A percentile compares a stretch with the other conserved stretches of the same genome.
Evolutionary conservation across 202 grass and related monocot genomes (phyloP).

Genomic region (Brachypodium distachyon): DNA sequence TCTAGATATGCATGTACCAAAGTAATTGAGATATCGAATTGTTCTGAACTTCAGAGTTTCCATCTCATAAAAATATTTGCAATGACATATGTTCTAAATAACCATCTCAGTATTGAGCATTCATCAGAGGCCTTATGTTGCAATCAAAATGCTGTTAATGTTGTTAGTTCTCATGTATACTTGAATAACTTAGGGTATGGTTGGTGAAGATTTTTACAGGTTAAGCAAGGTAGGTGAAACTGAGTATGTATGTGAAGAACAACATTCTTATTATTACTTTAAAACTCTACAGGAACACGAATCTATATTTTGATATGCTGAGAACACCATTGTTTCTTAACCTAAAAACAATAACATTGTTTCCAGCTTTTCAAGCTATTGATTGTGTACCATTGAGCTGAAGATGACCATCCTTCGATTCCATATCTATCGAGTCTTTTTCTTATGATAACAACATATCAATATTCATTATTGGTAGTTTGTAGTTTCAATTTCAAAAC

Average conservation of each 20-base stretch:
- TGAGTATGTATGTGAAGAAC: not conserved
- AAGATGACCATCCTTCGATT: not conserved
- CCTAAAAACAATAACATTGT: no score
- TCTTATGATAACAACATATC: not conserved
- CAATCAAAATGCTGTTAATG: not conserved
- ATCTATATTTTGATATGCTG: not conserved
- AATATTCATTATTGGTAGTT: not conserved
- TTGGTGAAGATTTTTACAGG: not conserved
- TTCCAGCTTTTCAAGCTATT: not conserved
- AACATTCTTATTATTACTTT: not conserved
- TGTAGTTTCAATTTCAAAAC: no score
- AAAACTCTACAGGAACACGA: not conserved
- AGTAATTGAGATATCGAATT: not conserved
- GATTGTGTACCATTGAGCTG: not conserved
- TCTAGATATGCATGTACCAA: conserved; percentile 1
- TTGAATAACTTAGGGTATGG: not conserved
- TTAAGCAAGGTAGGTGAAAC: not conserved
- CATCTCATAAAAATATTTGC: not conserved
- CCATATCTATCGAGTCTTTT: not conserved
- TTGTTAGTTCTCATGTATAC: not conserved
- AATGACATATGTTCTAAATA: not conserved
- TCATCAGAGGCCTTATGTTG: not conserved
- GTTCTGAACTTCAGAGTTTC: not conserved
- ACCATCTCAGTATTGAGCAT: not conserved
- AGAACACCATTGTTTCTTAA: not conserved